Evolutionary conservation across 179 eudicot genomes (phyloP), one percentile per base, ranked within the genome.

Genomic region (Camellia oleifera): DNA sequence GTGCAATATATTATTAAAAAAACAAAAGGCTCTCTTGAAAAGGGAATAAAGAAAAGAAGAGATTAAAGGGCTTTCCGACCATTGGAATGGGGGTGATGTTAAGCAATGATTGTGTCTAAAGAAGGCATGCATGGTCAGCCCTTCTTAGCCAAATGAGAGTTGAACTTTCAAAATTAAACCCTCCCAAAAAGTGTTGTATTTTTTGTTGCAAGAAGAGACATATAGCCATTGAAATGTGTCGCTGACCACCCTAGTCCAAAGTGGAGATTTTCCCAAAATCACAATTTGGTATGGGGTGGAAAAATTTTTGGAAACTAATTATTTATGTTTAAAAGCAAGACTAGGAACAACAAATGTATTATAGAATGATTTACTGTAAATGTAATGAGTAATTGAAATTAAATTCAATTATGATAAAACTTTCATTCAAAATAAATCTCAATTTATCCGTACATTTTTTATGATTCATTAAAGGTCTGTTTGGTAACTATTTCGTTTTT

Each of bases 211-310:
- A 40, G 13, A 7, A 26, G 50, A 64, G 48, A 50, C 72, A 40
- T 50, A 0, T 50, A 0, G 50, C 2, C 20, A 72, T 75, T 26
- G 32, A 46, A 48, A 57, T 18, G 5, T 54, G 46, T 69, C 45
- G 60, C 56, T 70, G 61, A 56, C 72, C 72, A 4, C 64, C 67
- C 53, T 40, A 1, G 63, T 52, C 66, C 74, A 66, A 76, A 80
- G 77, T 72, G 78, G 79, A 86, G 81, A 77, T 82, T 82, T 75
- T 78, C 80, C 77, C 77, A 65, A 74, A 85, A 67, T 67, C 81
- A 80, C 80, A 82, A 77, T 79, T 72, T 42, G 7, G 2, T 7
- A 2, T 2, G 46, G 72, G 57, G 15, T 68, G 56, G 40, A 45
- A 56, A 32, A 7, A 12, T 0, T 40, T 50, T 79, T 69, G 12